Evolutionary conservation across 495 filamentous ascomycete species (phyloP).

Genomic region (Pyrenula massariospora): DNA sequence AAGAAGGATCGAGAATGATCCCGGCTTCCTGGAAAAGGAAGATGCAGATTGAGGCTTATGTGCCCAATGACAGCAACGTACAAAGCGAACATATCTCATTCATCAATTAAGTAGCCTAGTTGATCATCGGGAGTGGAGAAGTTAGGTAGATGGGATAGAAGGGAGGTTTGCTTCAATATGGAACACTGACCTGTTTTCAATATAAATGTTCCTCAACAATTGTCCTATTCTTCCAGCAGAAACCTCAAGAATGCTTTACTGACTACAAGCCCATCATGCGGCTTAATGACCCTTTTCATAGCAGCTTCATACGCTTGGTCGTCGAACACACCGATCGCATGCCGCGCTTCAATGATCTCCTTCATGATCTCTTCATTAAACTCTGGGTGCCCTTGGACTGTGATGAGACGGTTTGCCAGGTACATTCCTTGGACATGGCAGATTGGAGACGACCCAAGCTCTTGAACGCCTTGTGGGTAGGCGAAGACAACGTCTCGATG

Average conservation of each 20-base stretch:
- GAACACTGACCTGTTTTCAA: too few relatives aligned
- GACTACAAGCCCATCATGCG: conserved; percentile 67
- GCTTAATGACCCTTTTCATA: conserved; percentile 47
- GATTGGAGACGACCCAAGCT: conserved; percentile 51
- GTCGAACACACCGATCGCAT: conserved; percentile 51
- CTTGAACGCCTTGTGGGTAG: conserved; percentile 47
- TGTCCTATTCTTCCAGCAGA: conserved; percentile 39
- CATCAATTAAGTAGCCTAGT: too few relatives aligned
- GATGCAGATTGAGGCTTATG: conserved; percentile 23
- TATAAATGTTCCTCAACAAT: too few relatives aligned
- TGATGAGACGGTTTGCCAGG: conserved; percentile 49
- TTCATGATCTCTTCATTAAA: conserved; percentile 64
- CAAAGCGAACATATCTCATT: too few relatives aligned
- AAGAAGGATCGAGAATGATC: conserved; percentile 72
- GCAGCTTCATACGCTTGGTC: conserved; percentile 53
- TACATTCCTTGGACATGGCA: conserved; percentile 82
- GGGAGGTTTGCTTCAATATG: too few relatives aligned
- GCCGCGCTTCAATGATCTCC: conserved; percentile 52
- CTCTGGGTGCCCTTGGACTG: conserved; percentile 88
- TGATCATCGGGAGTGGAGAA: too few relatives aligned
- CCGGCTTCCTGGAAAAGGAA: conserved; percentile 77
- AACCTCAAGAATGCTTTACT: conserved; percentile 63
- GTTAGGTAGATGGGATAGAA: too few relatives aligned
- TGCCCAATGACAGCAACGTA: too few relatives aligned
- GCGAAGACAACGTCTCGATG: conserved; percentile 68